Conservation (phyloP, 2,329 filamentous ascomycete species). For the Cordyceps cicadae region DNA sequence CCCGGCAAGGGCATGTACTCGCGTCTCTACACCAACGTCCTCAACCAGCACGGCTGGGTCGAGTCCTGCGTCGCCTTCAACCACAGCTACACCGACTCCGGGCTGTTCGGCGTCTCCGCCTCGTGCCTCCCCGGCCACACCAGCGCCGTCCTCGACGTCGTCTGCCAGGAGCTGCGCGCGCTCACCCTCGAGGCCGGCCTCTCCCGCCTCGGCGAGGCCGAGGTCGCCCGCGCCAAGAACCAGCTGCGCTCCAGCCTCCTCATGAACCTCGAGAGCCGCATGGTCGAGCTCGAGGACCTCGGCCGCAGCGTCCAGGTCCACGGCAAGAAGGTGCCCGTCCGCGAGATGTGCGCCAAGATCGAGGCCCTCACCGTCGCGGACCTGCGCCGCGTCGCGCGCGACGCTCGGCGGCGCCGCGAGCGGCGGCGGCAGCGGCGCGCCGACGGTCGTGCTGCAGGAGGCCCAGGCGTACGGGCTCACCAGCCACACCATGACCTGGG, state of each 20-base stretch:
- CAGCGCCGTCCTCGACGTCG: slow-evolving; percentile 81
- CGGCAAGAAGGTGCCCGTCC: slow-evolving; percentile 80
- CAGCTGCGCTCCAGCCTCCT: slow-evolving; percentile 82
- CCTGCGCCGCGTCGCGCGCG: slow-evolving; percentile 68
- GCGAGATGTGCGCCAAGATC: slow-evolving; percentile 87
- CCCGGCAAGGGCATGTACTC: slow-evolving; percentile 99
- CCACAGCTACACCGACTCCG: slow-evolving; percentile 92
- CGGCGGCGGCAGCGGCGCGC: slow-evolving; percentile 74
- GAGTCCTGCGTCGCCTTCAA: slow-evolving; percentile 95
- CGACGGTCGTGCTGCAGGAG: slow-evolving; percentile 92
- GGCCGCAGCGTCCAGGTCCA: slow-evolving; percentile 96
- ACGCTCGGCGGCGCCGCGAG: slow-evolving; percentile 75
- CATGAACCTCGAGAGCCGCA: slow-evolving; percentile 95
- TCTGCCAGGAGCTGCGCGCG: slow-evolving; percentile 79
- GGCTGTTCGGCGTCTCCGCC: slow-evolving; percentile 87
- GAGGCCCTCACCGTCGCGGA: slow-evolving; percentile 73
- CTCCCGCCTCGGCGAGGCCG: slow-evolving; percentile 59
- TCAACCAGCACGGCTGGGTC: slow-evolving; percentile 97
- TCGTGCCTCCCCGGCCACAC: slow-evolving; percentile 75
- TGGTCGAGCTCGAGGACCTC: slow-evolving; percentile 96
- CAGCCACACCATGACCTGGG: slow-evolving; percentile 67
- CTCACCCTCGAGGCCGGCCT: slow-evolving; percentile 71
- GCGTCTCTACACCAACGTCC: slow-evolving; percentile 90
- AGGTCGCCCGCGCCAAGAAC: slow-evolving; percentile 93
- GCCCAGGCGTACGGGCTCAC: slow-evolving; percentile 65